Evolutionary conservation across 129 eudicot genomes (phyloP).

Genomic region (Saposhnikovia divaricata): DNA sequence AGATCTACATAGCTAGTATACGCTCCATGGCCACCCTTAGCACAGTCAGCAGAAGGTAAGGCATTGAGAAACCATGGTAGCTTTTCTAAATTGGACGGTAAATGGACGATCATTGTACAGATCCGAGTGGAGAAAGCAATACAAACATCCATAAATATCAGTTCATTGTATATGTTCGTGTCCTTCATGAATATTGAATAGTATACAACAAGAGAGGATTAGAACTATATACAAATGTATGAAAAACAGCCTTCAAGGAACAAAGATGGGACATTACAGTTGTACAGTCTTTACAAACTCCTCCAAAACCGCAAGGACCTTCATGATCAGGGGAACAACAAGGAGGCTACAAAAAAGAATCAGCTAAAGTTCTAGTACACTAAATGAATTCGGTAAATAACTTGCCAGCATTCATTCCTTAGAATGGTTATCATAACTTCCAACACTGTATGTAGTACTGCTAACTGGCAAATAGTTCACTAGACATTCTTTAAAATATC

Average conservation of each 20-base stretch:
- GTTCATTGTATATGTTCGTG: constrained; percentile 1
- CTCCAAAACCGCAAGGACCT: constrained; percentile 30
- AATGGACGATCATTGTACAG: constrained; percentile 49
- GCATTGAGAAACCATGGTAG: constrained; percentile 72
- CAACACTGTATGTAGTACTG: neutral
- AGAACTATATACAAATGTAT: neutral
- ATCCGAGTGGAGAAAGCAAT: constrained; percentile 62
- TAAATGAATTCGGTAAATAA: too few relatives aligned
- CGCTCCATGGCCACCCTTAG: constrained; percentile 77
- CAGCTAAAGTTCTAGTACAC: neutral
- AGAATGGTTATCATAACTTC: too few relatives aligned
- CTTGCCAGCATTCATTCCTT: too few relatives aligned
- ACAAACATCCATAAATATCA: constrained; percentile 11
- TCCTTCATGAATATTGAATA: neutral
- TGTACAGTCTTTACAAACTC: constrained; percentile 34
- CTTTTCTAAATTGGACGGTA: too few relatives aligned
- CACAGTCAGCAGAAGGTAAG: constrained; percentile 63
- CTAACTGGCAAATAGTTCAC: neutral
- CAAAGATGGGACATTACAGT: constrained; percentile 23
- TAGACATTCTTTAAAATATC: neutral
- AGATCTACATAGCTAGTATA: constrained; percentile 53
- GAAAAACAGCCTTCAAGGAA: neutral
- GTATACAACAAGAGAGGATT: neutral
- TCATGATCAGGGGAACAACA: constrained; percentile 41
- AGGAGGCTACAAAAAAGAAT: constrained; percentile 28